Base-by-base conservation (phyloP, 1,284 basidiomycete species). In the Athelia sp. region DNA sequence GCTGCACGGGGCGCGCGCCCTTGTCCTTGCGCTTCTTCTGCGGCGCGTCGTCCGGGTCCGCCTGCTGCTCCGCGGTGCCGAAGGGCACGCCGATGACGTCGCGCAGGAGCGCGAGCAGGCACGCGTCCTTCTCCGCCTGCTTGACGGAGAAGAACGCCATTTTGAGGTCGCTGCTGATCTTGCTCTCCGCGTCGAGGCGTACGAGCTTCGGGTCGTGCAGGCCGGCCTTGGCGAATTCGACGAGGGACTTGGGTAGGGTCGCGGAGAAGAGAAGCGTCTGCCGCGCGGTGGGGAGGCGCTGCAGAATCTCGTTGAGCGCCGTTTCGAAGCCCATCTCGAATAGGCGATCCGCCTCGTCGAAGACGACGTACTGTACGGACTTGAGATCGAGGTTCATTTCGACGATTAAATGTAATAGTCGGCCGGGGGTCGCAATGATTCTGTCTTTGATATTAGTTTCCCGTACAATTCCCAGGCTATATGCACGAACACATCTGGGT, bases 261-360 rank as follows among this genome's bases (percentile, higher is more conserved):
- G 97, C 97, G 1, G 94, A 98, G 69, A 98, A 98, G 2, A 98
- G 78, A 26, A 96, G 78, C 2, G 93, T 97, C 68, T 99, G 97
- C 19, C 97, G 82, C 3, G 82, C 81, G 0, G 84, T 58, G 13
- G 96, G 94, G 31, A 99, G 82, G 23, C 94, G 89, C 57, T 87
- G 78, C 3, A 98, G 73, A 57, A 98, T 94, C 67, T 98, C 96
- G 51, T 86, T 87, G 26, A 99, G 75, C 46, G 97, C 92, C 2
- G 87, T 84, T 58, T 93, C 90, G 65, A 99, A 99, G 14, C 96
- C 96, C 87, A 98, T 93, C 63, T 99, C 97, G 65, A 99, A 99
- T 13, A 98, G 79, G 31, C 94, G 84, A 67, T 99, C 97, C 0
- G 97, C 97, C 71, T 99, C 97, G 64, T 99, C 97, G 60, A 99